phyloP scores from a whole-genome alignment of 1,284 basidiomycete species.

The Cerrena zonata region DNA sequence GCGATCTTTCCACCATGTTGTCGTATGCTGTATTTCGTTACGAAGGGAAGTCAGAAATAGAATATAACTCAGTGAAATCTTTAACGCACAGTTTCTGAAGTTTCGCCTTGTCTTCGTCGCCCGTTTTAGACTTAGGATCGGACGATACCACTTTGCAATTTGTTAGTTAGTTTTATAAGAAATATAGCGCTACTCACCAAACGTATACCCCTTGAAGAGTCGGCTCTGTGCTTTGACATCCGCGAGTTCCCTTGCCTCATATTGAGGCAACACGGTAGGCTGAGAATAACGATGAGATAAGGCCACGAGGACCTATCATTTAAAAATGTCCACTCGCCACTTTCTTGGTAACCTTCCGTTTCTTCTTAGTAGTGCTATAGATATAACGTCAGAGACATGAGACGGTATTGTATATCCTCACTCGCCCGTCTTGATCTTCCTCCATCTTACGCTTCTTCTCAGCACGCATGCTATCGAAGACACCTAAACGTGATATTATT shows the following conservation, averaged over 20 bases:
- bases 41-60: neutral
- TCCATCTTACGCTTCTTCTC: conserved; percentile 71
- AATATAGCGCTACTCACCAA: conserved; percentile 50
- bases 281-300: conserved; percentile 22
- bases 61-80: neutral
- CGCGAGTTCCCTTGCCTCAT: conserved; percentile 57
- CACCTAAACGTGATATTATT: conserved; percentile 29
- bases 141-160: conserved; percentile 60
- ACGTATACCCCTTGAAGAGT: conserved; percentile 70
- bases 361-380: conserved; percentile 47
- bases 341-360: conserved; percentile 35
- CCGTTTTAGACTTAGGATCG: conserved; percentile 66
- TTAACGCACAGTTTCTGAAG: conserved; percentile 55
- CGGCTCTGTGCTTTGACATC: conserved; percentile 54
- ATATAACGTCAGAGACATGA: too few species aligned
- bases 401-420: too few species aligned
- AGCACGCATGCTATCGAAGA: conserved; percentile 52
- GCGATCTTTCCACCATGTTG: conserved; percentile 71
- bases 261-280: conserved; percentile 58
- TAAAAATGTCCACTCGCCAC: conserved; percentile 36
- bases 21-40: conserved; percentile 66
- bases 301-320: too few species aligned
- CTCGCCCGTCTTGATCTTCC: conserved; percentile 48
- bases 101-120: conserved; percentile 61
- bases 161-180: conserved; percentile 2